These are phyloP conservation scores for Cladochytrium replicatum DNA, from an alignment of 192 early-diverging fungal genomes.

Conservation along the genomic window DNA sequence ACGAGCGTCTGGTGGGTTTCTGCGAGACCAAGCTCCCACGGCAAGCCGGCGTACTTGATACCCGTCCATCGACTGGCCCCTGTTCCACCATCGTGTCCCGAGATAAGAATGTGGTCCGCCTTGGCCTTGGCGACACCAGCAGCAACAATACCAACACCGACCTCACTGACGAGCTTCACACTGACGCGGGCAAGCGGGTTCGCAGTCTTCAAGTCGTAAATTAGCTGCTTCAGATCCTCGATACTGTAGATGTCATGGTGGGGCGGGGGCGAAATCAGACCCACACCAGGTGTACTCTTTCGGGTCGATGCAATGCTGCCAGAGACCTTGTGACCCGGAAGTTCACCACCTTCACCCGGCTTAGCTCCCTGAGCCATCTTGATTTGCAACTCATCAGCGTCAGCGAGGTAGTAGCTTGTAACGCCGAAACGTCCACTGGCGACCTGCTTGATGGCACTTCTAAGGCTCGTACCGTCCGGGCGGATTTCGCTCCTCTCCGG, in stretches of 20 bases:
- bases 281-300: slow-evolving; percentile 91
- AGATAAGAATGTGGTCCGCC: slow-evolving; percentile 88
- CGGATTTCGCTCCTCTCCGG: slow-evolving; percentile 62
- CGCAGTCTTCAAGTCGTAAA: slow-evolving; percentile 93
- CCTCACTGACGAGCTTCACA: slow-evolving; percentile 95
- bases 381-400: slow-evolving; percentile 96
- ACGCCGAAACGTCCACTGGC: slow-evolving; percentile 98
- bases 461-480: slow-evolving; percentile 66
- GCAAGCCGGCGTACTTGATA: slow-evolving; percentile 96
- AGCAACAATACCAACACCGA: slow-evolving; percentile 95
- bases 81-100: slow-evolving; percentile 97
- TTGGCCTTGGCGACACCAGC: slow-evolving; percentile 94
- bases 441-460: slow-evolving; percentile 97
- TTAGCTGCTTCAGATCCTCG: slow-evolving; percentile 96
- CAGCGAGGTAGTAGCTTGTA: slow-evolving; percentile 85
- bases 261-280: slow-evolving; percentile 93
- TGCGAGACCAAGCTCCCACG: slow-evolving; percentile 98
- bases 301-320: slow-evolving; percentile 63
- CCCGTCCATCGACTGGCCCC: slow-evolving; percentile 93
- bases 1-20: slow-evolving; percentile 99
- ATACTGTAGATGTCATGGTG: slow-evolving; percentile 99
- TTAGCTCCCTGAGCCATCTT: slow-evolving; percentile 99
- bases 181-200: slow-evolving; percentile 86
- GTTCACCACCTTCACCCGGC: slow-evolving; percentile 94
- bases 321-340: slow-evolving; percentile 52